Percentiles rank a stretch among this genome's conserved stretches.
Evolutionary conservation across 257 asterid genomes (phyloP).

Genomic region (Solanum chiquidenum): DNA sequence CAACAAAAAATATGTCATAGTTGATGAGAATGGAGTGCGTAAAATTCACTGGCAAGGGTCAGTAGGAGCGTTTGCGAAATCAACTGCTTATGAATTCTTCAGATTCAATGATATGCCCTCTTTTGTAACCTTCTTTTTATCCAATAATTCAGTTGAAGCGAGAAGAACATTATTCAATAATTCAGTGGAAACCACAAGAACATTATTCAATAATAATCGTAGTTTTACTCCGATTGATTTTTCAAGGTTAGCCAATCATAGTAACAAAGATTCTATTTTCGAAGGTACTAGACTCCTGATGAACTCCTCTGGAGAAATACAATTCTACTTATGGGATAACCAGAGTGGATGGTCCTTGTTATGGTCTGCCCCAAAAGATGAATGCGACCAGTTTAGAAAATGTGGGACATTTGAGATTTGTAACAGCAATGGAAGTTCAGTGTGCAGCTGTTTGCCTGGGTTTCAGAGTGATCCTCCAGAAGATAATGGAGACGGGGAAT

Average conservation of each 20-base stretch:
- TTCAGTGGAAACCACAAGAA: background rate
- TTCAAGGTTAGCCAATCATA: background rate
- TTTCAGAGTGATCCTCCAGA: background rate
- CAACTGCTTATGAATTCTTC: too few relatives aligned
- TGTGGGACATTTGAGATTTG: conserved; percentile 28
- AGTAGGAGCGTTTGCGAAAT: background rate
- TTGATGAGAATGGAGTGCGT: background rate
- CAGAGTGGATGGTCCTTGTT: background rate
- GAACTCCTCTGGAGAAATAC: conserved; percentile 22
- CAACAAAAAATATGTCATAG: background rate
- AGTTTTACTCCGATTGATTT: background rate
- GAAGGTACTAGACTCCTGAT: conserved; percentile 6
- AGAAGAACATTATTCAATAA: background rate
- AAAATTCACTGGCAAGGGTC: background rate
- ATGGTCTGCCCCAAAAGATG: conserved; percentile 10
- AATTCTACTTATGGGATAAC: background rate
- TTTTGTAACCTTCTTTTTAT: background rate
- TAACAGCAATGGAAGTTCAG: background rate
- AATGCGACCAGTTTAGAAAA: background rate
- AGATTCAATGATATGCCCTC: background rate
- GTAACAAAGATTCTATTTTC: background rate
- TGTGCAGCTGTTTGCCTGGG: conserved; percentile 21
- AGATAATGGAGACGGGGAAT: background rate
- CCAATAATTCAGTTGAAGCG: background rate
- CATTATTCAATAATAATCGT: background rate